Base-by-base conservation (phyloP, 768 basidiomycete species). In the Pluteus cervinus region DNA sequence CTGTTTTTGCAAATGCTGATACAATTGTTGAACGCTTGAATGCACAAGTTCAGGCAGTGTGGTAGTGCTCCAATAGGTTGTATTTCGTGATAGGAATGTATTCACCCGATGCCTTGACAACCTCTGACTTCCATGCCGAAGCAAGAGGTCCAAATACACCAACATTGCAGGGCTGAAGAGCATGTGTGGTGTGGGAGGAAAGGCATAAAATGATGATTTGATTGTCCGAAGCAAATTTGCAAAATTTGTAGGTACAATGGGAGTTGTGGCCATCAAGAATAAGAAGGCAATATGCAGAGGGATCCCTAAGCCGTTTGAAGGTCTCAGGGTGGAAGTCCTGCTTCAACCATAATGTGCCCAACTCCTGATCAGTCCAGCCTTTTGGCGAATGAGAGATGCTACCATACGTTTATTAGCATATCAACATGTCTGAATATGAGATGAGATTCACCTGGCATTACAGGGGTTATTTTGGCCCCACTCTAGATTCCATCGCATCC, bases 221-320 rank as follows among this genome's bases (percentile, higher is more conserved):
- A 26, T 60, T 38, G 4, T 46, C 16, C 11, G 44, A 39, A 2
- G 57, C 55, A 44, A 49, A 62, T 4, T 42, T 24, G 37, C 51
- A 49, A 41, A 67, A 64, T n/a, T 17, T n/a, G 30, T 39, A 55
- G 6, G 61, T 59, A 40, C 46, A 50, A 46, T 66, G 63, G 1
- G 57, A 58, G 17, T 57, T 59, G 44, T 67, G 66, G 2, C 65
- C 62, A 48, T 68, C 64, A 3, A 66, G 44, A 20, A 66, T 62
- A 3, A 66, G 48, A 6, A 65, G 47, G 0, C 44, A 51, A 12
- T 53, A 58, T 0, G 47, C 46, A 28, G 31, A 40, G 10, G 43
- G 36, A 6, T 28, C 39, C 17, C 51, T 50, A 14, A n/a, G n/a
- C n/a, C 30, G 33, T 28, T 33, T 45, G n/a, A 30, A 33, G 5